Base-by-base conservation (phyloP, 2,329 filamentous ascomycete genomes). In the Colletotrichum tropicicola region DNA sequence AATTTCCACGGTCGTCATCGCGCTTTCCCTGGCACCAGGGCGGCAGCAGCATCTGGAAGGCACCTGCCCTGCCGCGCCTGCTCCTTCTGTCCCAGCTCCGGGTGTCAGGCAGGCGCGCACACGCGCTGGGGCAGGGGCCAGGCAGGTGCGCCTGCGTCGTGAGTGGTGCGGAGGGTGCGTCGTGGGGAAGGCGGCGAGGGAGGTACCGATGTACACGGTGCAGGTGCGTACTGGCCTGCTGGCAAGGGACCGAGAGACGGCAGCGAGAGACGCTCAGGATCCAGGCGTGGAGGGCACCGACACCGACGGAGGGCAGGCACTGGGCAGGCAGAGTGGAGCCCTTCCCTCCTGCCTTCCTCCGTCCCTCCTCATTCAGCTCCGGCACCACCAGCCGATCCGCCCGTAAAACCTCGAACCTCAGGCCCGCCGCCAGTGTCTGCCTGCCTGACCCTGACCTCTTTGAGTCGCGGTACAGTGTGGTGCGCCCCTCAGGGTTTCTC, bases 371-470 rank as follows among this genome's bases (percentile, higher is more conserved):
- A 60, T 47, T 54, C 60, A 67, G 65, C 61, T 66, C 65, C 65
- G 65, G 65, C 65, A 62, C 56, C 65, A 58, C 32, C 65, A 66
- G 62, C 65, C 65, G 65, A 66, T 66, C 62, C 57, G 52, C 62
- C 65, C 61, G 65, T 67, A 45, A 44, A 59, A 44, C 55, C 48
- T 47, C 56, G 28, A 58, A 51, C 62, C 58, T 52, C 51, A 62
- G 51, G 58, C 41, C 41, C 28, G n/a, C 8, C n/a, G 45, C 17
- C 59, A 13, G 13, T 39, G 47, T 9, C 51, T 54, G 35, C 13
- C 53, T 19, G 15, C 10, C 53, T 27, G 35, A n/a, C n/a, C n/a
- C n/a, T n/a, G n/a, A n/a, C n/a, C n/a, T n/a, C n/a, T n/a, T n/a
- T n/a, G n/a, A n/a, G n/a, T n/a, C n/a, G n/a, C n/a, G n/a, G n/a